Percentiles rank a stretch among this genome's conserved stretches.
Evolutionary conservation across 768 basidiomycete genomes (phyloP).

Genomic region (Auriscalpium microsporum): DNA sequence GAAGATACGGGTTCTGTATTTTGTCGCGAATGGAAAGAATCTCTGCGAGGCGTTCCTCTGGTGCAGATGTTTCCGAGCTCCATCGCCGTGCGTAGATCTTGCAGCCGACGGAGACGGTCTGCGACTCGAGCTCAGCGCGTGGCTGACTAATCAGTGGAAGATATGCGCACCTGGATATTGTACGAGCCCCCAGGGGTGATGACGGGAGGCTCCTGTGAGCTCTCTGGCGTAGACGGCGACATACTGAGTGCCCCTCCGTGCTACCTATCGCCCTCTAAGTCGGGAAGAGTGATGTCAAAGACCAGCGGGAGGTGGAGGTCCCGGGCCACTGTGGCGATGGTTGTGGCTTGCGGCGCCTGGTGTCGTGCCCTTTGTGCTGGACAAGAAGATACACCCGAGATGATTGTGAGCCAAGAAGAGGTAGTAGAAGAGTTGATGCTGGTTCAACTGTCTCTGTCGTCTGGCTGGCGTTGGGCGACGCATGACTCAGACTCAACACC

Average conservation of each 20-base stretch:
- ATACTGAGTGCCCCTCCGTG: not conserved
- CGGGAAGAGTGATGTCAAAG: no score
- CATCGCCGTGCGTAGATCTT: constrained; percentile 89
- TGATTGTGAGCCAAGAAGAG: no score
- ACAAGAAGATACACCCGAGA: no score
- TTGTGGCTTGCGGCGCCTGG: no score
- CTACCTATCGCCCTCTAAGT: not conserved
- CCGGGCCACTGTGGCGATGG: no score
- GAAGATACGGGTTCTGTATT: constrained; percentile 53
- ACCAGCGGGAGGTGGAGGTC: no score
- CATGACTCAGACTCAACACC: no score
- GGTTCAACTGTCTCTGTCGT: no score
- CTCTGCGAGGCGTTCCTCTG: constrained; percentile 91
- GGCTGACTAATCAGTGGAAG: constrained; percentile 16
- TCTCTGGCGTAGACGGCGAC: constrained; percentile 22
- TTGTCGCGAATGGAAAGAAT: constrained; percentile 92
- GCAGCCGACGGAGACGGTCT: constrained; percentile 90
- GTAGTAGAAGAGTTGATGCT: no score
- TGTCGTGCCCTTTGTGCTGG: no score
- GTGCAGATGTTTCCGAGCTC: constrained; percentile 52
- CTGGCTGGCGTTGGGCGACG: no score
- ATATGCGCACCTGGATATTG: constrained; percentile 53
- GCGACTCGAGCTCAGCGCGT: constrained; percentile 12
- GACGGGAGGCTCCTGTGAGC: constrained; percentile 43
- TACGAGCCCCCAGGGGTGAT: constrained; percentile 72